These are phyloP conservation scores for Xylaria flabelliformis DNA, from an alignment of 495 filamentous ascomycete species.

Conservation along the genomic window DNA sequence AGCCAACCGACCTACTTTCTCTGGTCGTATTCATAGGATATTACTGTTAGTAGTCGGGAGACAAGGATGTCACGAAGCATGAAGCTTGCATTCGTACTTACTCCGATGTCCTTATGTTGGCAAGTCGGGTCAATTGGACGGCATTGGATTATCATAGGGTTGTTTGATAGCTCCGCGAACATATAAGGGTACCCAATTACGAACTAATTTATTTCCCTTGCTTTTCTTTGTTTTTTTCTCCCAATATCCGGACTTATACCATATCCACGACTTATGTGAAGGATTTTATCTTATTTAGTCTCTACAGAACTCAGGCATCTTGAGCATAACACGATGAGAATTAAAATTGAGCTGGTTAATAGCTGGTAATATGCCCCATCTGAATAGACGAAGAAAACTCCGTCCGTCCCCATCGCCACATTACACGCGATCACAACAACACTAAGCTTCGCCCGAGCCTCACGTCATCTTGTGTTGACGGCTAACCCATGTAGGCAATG, in stretches of 20 bases:
- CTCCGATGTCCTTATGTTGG: background rate
- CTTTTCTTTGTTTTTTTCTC: background rate
- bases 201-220: background rate
- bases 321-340: background rate
- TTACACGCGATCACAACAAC: background rate
- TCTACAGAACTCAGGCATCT: background rate
- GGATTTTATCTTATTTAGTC: background rate
- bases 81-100: background rate
- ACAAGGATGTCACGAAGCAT: background rate
- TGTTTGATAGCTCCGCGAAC: background rate
- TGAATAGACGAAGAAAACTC: background rate
- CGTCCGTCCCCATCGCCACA: background rate
- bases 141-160: background rate
- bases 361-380: background rate
- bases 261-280: background rate
- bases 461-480: background rate
- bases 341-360: background rate
- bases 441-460: conserved; percentile 1
- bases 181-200: background rate
- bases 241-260: background rate
- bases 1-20: background rate
- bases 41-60: background rate
- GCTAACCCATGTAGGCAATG: conserved; percentile 8
- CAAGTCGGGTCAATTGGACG: background rate
- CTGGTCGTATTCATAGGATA: background rate